These are phyloP conservation scores for Fusarium buharicum DNA, from an alignment of 2,329 filamentous ascomycete genomes.

Conservation along the genomic window DNA sequence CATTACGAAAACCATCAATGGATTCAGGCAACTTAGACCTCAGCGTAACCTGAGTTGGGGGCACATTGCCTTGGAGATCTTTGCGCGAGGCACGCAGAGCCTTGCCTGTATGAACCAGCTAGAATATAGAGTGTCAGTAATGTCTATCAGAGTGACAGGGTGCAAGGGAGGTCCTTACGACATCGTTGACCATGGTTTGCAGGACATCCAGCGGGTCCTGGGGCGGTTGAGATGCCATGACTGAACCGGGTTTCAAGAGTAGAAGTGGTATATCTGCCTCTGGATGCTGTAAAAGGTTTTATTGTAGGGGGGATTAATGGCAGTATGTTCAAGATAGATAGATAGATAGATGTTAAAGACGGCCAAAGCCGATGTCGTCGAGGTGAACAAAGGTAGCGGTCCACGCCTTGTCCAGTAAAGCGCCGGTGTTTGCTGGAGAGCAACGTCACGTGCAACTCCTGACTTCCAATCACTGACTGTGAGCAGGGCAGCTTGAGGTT, in stretches of 20 bases:
- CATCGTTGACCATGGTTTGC: constrained; percentile 65
- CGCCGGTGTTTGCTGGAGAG: background rate
- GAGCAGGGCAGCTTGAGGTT: background rate
- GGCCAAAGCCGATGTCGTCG: constrained; percentile 20
- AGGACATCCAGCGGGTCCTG: constrained; percentile 59
- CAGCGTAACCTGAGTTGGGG: constrained; percentile 47
- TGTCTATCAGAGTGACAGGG: background rate
- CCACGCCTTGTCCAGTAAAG: constrained; percentile 11
- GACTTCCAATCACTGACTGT: constrained; percentile 11
- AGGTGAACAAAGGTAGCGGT: constrained; percentile 23
- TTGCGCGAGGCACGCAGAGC: constrained; percentile 61
- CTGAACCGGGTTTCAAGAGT: background rate
- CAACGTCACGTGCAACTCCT: constrained; percentile 37
- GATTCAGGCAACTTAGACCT: constrained; percentile 59
- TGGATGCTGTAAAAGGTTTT: background rate
- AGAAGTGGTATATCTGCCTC: background rate
- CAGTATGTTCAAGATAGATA: background rate
- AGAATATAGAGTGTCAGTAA: constrained; percentile 11
- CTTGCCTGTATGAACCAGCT: constrained; percentile 70
- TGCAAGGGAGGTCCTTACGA: constrained; percentile 55
- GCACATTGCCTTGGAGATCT: constrained; percentile 55
- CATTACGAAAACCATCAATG: constrained; percentile 61
- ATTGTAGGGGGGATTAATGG: background rate
- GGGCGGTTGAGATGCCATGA: constrained; percentile 49
- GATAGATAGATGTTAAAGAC: constrained; percentile 3